These are phyloP conservation scores for Blastobotrys elegans DNA, from an alignment of 1,139 yeast genomes.

Conservation along the genomic window DNA sequence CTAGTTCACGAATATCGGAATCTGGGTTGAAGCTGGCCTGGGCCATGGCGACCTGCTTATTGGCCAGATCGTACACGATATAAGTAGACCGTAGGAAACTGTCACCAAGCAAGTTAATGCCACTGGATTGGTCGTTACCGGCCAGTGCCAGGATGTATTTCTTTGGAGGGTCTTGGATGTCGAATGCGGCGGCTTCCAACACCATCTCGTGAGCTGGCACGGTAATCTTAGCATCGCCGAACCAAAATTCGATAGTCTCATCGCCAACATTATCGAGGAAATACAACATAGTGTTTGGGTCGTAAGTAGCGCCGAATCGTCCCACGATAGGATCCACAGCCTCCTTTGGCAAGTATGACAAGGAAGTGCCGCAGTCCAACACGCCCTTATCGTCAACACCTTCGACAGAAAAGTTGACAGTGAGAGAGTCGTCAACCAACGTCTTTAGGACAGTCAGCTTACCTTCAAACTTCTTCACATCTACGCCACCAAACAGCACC, in stretches of 20 bases:
- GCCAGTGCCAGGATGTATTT: conserved; percentile 19
- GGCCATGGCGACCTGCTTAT: conserved; percentile 57
- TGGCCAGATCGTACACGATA: conserved; percentile 70
- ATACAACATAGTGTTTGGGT: conserved; percentile 10
- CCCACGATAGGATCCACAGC: conserved; percentile 21
- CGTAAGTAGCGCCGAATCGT: conserved; percentile 24
- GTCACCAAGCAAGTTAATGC: conserved; percentile 56
- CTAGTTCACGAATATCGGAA: conserved; percentile 18
- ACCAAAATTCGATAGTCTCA: conserved; percentile 33
- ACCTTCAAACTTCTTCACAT: conserved; percentile 50
- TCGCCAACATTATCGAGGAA: conserved; percentile 4
- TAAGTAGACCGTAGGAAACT: conserved; percentile 69
- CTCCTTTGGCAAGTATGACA: conserved; percentile 29
- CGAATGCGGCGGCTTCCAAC: conserved; percentile 15
- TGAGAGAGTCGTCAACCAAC: background rate
- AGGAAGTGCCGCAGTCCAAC: conserved; percentile 40
- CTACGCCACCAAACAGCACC: conserved; percentile 57
- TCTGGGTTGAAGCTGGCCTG: conserved; percentile 41
- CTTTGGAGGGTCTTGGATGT: conserved; percentile 14
- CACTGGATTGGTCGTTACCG: conserved; percentile 24
- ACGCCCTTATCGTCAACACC: conserved; percentile 18
- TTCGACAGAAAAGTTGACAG: conserved; percentile 22
- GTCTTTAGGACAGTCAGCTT: conserved; percentile 28
- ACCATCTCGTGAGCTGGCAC: conserved; percentile 41
- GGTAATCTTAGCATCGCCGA: conserved; percentile 39